Base-by-base conservation (phyloP, 257 asterid species). In the Orobanche coerulescens region DNA sequence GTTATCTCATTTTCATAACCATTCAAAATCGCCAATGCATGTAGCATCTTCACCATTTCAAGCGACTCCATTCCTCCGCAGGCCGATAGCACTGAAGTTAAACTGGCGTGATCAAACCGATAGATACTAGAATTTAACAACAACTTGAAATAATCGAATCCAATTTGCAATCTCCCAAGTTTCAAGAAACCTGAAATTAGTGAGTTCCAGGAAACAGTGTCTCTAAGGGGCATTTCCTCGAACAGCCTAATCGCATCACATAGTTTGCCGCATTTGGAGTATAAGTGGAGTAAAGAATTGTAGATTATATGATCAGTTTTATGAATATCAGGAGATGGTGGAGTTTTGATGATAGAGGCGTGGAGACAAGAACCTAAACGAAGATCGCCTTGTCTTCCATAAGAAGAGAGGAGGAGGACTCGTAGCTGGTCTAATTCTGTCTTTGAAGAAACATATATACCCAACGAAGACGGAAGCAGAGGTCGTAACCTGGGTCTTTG, bases 191-290 rank as follows among this genome's bases (percentile, higher is more conserved):
- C 97, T 13, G 95, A 86, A 65, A 89, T 71, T 25, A 92, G 77
- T 0, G 98, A 78, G 76, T 92, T 92, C 95, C 98, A 86, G 0
- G 97, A 81, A 14, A 88, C 80, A 5, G 84, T 78, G 61, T 88
- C 97, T 69, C 62, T 88, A 0, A 63, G 44, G 30, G 84, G 90
- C 93, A 86, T 82, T 43, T 70, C 82, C 47, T 89, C 95, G 72
- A 92, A 88, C 91, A 88, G 42, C 65, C 84, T 75, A 4, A 68
- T 70, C 24, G 95, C 97, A 54, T 71, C 70, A 0, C 18, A 0
- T 12, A 83, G 52, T 1, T 60, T 54, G 10, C 95, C 86, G 34
- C 77, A 72, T 64, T 73, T 76, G 0, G 84, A 50, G 43, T 88
- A 86, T 72, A 80, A 9, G 0, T 82, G 48, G 1, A 86, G 75